Evolutionary conservation across 768 basidiomycete genomes (phyloP), one percentile per base, ranked within the genome.

Genomic region (Podaxis sp.): DNA sequence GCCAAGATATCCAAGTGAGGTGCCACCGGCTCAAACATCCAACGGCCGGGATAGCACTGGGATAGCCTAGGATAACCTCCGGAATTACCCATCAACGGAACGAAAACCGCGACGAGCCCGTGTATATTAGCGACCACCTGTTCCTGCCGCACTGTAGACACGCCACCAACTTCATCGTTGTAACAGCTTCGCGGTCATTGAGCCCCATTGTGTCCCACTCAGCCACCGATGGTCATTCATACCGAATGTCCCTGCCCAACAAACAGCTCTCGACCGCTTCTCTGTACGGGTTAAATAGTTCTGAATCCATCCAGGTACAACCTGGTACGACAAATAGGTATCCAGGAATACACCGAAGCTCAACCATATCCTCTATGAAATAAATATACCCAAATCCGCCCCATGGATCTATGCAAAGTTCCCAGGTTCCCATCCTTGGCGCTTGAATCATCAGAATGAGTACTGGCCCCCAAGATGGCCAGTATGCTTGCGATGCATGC

Each of bases 31-130:
- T 33, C 33, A 33, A 10, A 33, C 56, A 44, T 30, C n/a, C 56
- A 57, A 28, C 24, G 56, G 46, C 30, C 56, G 56, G 28, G 41
- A 50, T 50, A n/a, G n/a, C n/a, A n/a, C n/a, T n/a, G n/a, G n/a
- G n/a, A n/a, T n/a, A n/a, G n/a, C n/a, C n/a, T n/a, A n/a, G n/a
- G n/a, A n/a, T n/a, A n/a, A n/a, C n/a, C n/a, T n/a, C n/a, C n/a
- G n/a, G 20, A 46, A 17, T 46, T 20, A 17, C 20, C 20, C 11
- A 24, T 50, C 22, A 24, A 50, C 49, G 26, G 26, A 50, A 50
- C 26, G 26, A 24, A 24, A 24, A 24, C 24, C 22, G 26, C 11
- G 26, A 38, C 36, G 5, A 46, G 2, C 44, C 10, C 44, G 7
- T 41, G 15, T 55, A 55, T 24, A 10, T 26, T 12, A 50, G 20